Base-by-base conservation (phyloP, 352 stramenopile genomes). In the Phytophthora fragariaefolia region DNA sequence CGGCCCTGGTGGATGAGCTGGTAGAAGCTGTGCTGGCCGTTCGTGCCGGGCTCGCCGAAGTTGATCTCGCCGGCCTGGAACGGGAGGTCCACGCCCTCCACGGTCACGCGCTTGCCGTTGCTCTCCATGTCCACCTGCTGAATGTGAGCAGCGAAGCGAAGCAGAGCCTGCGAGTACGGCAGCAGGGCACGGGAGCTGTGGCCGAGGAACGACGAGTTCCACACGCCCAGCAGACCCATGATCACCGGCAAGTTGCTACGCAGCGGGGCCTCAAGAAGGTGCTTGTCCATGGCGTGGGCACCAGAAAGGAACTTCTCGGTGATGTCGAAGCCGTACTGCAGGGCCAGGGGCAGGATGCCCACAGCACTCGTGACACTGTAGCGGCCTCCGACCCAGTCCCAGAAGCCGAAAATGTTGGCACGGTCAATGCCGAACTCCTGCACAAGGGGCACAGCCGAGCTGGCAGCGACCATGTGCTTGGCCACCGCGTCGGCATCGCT, bases 101-200 rank as follows among this genome's bases (percentile, higher is more conserved):
- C 72, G 5, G 84, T 93, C 52, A 99, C 97, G 45, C 96, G 85
- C 91, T 99, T 99, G 38, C 98, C 98, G 80, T 99, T 99, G 76
- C 82, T 97, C 80, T 99, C 97, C 97, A 99, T 99, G 79, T 99
- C 97, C 30, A 99, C 94, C 74, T 98, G 95, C 82, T 99, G 97
- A 69, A 99, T 98, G 81, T 99, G 93, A 2, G 96, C 95, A 13
- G 98, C 87, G 75, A 99, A 99, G 58, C 92, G 90, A 46, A 97
- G 73, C 40, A 99, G 83, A 34, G 97, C 91, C 79, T 99, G 92
- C 20, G 90, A 92, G 80, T 98, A 97, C 57, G 90, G 90, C 60
- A 99, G 82, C 62, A 99, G 70, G 15, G 92, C 95, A 45, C 95
- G 83, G 42, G 91, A 91, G 66, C 85, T 82, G 80, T 98, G 96